phyloP scores from a whole-genome alignment of 75 land plant species.

The Pinus taeda region DNA sequence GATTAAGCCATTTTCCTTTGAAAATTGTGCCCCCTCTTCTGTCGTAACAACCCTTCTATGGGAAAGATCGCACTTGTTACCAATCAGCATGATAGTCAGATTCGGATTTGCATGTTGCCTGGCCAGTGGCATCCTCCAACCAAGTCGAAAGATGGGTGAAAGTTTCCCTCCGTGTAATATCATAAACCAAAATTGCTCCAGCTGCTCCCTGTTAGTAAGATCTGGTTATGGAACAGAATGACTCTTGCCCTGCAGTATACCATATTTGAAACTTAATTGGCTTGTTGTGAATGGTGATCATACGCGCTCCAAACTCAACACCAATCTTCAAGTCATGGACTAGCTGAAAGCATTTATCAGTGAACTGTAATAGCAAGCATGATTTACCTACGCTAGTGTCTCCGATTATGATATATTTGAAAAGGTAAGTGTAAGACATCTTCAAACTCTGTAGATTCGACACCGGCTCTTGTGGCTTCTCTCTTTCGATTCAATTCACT shows the following conservation, averaged over 20 bases:
- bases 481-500: background rate
- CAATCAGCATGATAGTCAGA: no score
- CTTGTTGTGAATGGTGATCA: slow-evolving; percentile 59
- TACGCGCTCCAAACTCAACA: slow-evolving; percentile 66
- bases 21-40: no score
- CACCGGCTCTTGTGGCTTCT: background rate
- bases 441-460: background rate
- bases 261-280: slow-evolving; percentile 86
- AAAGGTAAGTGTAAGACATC: slow-evolving; percentile 78
- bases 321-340: slow-evolving; percentile 82
- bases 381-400: slow-evolving; percentile 94
- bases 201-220: no score
- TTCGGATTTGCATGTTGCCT: no score
- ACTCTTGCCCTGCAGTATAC: slow-evolving; percentile 61
- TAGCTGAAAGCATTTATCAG: slow-evolving; percentile 89
- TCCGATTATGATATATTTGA: slow-evolving; percentile 86
- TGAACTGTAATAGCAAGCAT: slow-evolving; percentile 86
- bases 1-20: no score
- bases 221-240: no score
- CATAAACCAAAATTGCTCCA: no score
- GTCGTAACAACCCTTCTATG: no score
- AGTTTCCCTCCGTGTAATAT: no score
- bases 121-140: no score
- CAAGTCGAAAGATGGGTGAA: no score
- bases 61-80: no score